phyloP scores from a whole-genome alignment of 352 stramenopile species.

The Pythium aphanidermatum region DNA sequence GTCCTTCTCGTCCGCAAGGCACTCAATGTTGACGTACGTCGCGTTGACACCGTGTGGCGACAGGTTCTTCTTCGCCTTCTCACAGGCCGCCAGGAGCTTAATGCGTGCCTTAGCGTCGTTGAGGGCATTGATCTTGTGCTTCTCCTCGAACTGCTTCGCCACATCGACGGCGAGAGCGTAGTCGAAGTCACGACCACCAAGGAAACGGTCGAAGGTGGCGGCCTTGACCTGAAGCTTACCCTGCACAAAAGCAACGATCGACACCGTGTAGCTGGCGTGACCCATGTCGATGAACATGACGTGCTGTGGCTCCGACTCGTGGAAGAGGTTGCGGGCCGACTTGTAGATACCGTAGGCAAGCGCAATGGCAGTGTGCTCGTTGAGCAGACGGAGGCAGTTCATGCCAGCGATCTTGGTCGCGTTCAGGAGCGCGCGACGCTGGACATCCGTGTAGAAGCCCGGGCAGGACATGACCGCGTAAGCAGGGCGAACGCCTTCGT shows the following conservation, averaged over 20 bases:
- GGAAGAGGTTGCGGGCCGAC: constrained; percentile 92
- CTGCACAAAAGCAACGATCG: constrained; percentile 92
- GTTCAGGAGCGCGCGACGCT: constrained; percentile 94
- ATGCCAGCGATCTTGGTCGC: constrained; percentile 92
- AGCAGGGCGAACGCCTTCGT: constrained; percentile 79
- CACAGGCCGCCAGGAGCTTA: constrained; percentile 96
- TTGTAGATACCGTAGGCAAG: constrained; percentile 96
- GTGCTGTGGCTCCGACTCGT: constrained; percentile 91
- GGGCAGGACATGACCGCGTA: constrained; percentile 96
- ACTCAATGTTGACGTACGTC: constrained; percentile 96
- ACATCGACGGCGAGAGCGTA: constrained; percentile 92
- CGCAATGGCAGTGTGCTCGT: constrained; percentile 96
- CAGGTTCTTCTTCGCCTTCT: constrained; percentile 99
- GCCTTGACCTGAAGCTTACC: constrained; percentile 95
- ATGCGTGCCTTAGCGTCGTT: constrained; percentile 92
- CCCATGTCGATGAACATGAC: constrained; percentile 99
- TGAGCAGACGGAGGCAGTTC: constrained; percentile 96
- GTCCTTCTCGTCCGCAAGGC: constrained; percentile 97
- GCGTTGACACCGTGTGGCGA: constrained; percentile 95
- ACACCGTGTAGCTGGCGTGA: constrained; percentile 90
- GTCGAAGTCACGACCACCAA: constrained; percentile 97
- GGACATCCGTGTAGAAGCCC: constrained; percentile 96
- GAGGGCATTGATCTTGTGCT: constrained; percentile 93
- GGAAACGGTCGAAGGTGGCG: constrained; percentile 90
- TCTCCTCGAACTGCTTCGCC: constrained; percentile 94